phyloP scores from a whole-genome alignment of 1,284 basidiomycete genomes.

The Ustilago curta region DNA sequence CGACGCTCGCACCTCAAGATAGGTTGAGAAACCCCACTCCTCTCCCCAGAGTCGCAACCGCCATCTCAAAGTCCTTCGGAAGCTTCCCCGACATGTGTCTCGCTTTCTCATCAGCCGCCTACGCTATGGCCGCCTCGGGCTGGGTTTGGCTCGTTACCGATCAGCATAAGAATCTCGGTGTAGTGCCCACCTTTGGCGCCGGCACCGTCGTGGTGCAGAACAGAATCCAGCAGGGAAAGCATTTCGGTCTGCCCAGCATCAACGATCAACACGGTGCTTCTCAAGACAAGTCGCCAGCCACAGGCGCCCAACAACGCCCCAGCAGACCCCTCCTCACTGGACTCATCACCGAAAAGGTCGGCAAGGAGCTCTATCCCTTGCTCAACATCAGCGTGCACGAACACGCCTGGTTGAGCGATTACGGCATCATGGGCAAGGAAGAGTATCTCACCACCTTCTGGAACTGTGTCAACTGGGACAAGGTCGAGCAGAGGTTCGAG shows the following conservation, averaged over 20 bases:
- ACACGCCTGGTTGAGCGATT: conserved; percentile 89
- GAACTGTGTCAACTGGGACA: conserved; percentile 85
- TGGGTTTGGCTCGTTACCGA: conserved; percentile 90
- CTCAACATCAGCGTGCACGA: conserved; percentile 89
- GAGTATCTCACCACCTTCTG: conserved; percentile 90
- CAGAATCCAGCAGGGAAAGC: conserved; percentile 53
- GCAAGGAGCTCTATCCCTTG: conserved; percentile 79
- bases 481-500: conserved; percentile 55
- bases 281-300: conserved; percentile 57
- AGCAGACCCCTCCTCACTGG: conserved; percentile 32
- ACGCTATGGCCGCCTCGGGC: conserved; percentile 81
- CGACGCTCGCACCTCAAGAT: conserved; percentile 73
- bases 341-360: conserved; percentile 66
- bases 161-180: conserved; percentile 75
- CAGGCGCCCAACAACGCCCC: conserved; percentile 44
- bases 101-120: conserved; percentile 79
- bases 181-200: conserved; percentile 86
- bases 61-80: conserved; percentile 75
- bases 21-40: conserved; percentile 41
- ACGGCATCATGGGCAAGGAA: conserved; percentile 94
- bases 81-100: conserved; percentile 80
- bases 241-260: conserved; percentile 54
- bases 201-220: conserved; percentile 83
- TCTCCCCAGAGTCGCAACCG: conserved; percentile 71
- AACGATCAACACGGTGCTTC: conserved; percentile 54